phyloP scores from a whole-genome alignment of 2,329 filamentous ascomycete genomes.

The Periconia sp. region DNA sequence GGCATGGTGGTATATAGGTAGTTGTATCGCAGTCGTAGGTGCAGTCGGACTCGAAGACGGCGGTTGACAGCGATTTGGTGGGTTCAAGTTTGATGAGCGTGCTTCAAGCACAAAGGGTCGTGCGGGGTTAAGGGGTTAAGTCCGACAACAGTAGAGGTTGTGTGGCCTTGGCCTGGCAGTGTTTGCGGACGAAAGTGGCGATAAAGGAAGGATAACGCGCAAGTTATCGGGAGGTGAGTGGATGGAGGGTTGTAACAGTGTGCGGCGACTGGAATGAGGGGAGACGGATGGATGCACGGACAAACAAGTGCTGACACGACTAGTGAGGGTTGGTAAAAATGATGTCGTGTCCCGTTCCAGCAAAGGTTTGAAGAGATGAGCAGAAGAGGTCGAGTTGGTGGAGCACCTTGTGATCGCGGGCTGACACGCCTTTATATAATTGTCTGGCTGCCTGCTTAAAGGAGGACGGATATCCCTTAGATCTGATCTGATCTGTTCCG shows the following conservation, averaged over 20 bases:
- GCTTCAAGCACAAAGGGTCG: background rate
- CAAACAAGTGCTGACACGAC: background rate
- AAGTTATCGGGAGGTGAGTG: background rate
- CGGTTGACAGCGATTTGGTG: background rate
- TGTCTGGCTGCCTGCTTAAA: background rate
- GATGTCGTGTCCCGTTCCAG: background rate
- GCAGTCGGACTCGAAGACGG: background rate
- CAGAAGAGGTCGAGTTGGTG: conserved; percentile 20
- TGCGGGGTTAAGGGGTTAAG: background rate
- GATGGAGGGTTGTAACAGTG: background rate
- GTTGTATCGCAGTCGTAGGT: background rate
- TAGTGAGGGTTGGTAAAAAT: background rate
- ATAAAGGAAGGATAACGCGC: background rate
- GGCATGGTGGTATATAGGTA: conserved; percentile 57
- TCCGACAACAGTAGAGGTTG: background rate
- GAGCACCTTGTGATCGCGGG: conserved; percentile 15
- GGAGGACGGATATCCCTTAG: no score
- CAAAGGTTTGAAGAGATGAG: conserved; percentile 9
- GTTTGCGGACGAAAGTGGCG: background rate
- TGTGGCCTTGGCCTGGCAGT: background rate
- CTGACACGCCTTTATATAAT: conserved; percentile 32
- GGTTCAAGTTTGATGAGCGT: no score
- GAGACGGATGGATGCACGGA: background rate
- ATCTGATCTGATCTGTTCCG: no score
- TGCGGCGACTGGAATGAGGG: no score